phyloP scores from a whole-genome alignment of 306 rosid species.

The Lathyrus sativus region DNA sequence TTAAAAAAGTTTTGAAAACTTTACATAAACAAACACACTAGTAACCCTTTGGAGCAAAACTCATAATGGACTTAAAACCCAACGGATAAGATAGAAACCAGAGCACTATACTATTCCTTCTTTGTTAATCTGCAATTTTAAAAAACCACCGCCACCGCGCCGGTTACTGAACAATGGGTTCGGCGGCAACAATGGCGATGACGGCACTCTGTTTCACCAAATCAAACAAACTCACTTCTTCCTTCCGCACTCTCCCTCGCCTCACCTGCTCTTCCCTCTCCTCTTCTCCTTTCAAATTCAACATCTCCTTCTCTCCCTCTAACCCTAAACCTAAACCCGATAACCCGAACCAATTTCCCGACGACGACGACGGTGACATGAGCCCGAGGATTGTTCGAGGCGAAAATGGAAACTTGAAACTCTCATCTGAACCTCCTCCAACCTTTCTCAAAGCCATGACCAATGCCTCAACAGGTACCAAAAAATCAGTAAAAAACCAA shows the following conservation, averaged over 20 bases:
- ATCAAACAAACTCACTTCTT: conserved; percentile 41
- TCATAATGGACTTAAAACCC: too few relatives aligned
- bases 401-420: conserved; percentile 73
- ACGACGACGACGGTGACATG: conserved; percentile 43
- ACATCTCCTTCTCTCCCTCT: conserved; percentile 80
- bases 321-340: conserved; percentile 53
- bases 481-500: conserved; percentile 41
- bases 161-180: conserved; percentile 4
- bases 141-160: not conserved
- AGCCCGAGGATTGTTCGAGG: conserved; percentile 92
- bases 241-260: conserved; percentile 64
- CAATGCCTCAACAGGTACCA: conserved; percentile 50
- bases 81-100: conserved; percentile 12
- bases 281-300: conserved; percentile 63
- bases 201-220: conserved; percentile 49
- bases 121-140: not conserved
- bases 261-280: conserved; percentile 49
- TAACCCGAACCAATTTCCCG: not conserved
- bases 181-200: conserved; percentile 39
- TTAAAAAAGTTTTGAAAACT: too few relatives aligned
- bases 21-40: too few relatives aligned
- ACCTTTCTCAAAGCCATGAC: conserved; percentile 54
- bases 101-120: not conserved
- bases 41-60: too few relatives aligned
- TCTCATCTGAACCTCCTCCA: conserved; percentile 68